Evolutionary conservation across 208 protist genomes (phyloP).

Genomic region (Plasmodiophora brassicae): DNA sequence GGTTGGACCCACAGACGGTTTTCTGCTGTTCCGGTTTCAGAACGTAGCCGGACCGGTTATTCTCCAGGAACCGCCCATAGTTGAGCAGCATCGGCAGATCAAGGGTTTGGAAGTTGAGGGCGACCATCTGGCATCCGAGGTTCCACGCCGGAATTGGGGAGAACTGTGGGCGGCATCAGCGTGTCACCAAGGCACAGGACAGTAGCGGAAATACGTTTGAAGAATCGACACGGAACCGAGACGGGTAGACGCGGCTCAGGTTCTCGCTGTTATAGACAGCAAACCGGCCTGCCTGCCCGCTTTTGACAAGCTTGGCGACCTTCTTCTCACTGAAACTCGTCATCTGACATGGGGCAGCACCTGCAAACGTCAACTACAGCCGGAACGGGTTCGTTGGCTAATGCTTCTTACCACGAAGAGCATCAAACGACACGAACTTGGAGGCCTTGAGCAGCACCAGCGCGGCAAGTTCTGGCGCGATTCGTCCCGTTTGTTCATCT

Average conservation of each 20-base stretch:
- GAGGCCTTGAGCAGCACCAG: not conserved
- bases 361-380: too few species aligned
- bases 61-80: not conserved
- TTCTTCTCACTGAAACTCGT: slow-evolving; percentile 30
- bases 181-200: too few species aligned
- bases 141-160: not conserved
- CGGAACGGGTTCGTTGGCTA: not conserved
- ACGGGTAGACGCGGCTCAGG: slow-evolving; percentile 6
- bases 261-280: not conserved
- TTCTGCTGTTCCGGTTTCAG: slow-evolving; percentile 20
- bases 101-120: not conserved
- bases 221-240: not conserved
- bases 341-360: not conserved
- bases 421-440: not conserved
- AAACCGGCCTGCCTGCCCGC: not conserved
- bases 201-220: not conserved
- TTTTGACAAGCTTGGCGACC: slow-evolving; percentile 21
- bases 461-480: not conserved
- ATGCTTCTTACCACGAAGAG: not conserved
- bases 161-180: too few species aligned
- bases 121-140: slow-evolving; percentile 20
- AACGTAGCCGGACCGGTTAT: not conserved
- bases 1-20: too few species aligned
- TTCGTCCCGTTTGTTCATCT: not conserved
- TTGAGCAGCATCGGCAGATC: slow-evolving; percentile 9